phyloP scores from a whole-genome alignment of 257 asterid species.

The Hygrophila difformis region DNA sequence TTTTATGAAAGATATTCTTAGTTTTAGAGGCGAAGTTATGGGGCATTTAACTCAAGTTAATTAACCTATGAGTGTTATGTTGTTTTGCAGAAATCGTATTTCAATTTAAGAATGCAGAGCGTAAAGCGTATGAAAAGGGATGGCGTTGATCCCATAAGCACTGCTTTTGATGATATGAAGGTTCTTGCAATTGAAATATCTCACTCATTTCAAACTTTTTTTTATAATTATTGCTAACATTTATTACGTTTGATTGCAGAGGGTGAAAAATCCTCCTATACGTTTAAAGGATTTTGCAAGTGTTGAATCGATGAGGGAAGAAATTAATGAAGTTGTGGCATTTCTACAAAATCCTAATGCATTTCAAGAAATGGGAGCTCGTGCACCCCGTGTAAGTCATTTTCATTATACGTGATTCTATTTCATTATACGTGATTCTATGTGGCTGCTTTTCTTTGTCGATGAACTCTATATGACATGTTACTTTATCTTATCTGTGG shows the following conservation, averaged over 20 bases:
- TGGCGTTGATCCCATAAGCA: conserved; percentile 89
- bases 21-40: too few relatives aligned
- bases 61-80: conserved; percentile 4
- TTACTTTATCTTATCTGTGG: conserved; percentile 6
- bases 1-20: too few relatives aligned
- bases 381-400: conserved; percentile 91
- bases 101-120: conserved; percentile 32
- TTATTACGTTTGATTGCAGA: conserved; percentile 33
- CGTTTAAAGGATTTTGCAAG: conserved; percentile 86
- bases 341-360: conserved; percentile 88
- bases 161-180: conserved; percentile 99
- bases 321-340: conserved; percentile 93
- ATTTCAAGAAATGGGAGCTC: conserved; percentile 98
- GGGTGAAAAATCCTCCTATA: conserved; percentile 93
- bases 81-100: conserved; percentile 63
- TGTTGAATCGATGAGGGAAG: conserved; percentile 90
- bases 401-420: too few relatives aligned
- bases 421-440: conserved; percentile 5
- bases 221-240: conserved; percentile 12
- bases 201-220: conserved; percentile 6
- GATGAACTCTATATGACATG: neutral
- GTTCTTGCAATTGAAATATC: conserved; percentile 27
- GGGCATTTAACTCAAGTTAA: too few relatives aligned
- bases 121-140: conserved; percentile 47
- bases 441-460: conserved; percentile 11